A percentile compares a stretch with the other conserved stretches of the same genome.
These are phyloP conservation scores for Melampsora allii-populina DNA, from an alignment of 1,284 basidiomycete genomes.

Conservation along the genomic window DNA sequence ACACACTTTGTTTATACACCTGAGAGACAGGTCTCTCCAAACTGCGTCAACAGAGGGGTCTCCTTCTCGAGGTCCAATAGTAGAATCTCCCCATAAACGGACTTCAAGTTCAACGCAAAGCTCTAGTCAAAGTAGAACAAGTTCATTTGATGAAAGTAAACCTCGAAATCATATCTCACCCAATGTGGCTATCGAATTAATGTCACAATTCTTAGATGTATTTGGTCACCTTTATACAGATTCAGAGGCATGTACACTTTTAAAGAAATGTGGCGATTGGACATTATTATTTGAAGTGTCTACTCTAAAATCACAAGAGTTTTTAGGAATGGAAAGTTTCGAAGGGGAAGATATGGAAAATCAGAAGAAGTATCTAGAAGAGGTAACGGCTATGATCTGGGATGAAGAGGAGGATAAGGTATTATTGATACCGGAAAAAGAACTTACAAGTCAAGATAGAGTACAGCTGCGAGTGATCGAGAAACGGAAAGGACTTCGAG, in stretches of 20 bases:
- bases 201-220: conserved; percentile 13
- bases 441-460: neutral
- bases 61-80: neutral
- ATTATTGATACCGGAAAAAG: neutral
- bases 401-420: conserved; percentile 1
- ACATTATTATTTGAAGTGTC: conserved; percentile 29
- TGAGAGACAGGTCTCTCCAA: neutral
- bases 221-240: conserved; percentile 19
- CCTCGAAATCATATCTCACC: neutral
- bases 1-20: neutral
- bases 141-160: neutral
- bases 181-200: conserved; percentile 14
- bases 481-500: conserved; percentile 3
- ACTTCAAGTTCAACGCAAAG: neutral
- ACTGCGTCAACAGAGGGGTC: neutral
- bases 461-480: neutral
- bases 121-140: neutral
- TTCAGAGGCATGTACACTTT: conserved; percentile 10
- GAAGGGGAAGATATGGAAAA: neutral
- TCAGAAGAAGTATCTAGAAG: neutral
- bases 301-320: conserved; percentile 9
- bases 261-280: conserved; percentile 32
- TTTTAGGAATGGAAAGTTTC: neutral
- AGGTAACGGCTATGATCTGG: neutral
- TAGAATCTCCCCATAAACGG: neutral